These are phyloP conservation scores for Leucocoprinus leucothites DNA, from an alignment of 768 basidiomycete genomes.

Conservation along the genomic window DNA sequence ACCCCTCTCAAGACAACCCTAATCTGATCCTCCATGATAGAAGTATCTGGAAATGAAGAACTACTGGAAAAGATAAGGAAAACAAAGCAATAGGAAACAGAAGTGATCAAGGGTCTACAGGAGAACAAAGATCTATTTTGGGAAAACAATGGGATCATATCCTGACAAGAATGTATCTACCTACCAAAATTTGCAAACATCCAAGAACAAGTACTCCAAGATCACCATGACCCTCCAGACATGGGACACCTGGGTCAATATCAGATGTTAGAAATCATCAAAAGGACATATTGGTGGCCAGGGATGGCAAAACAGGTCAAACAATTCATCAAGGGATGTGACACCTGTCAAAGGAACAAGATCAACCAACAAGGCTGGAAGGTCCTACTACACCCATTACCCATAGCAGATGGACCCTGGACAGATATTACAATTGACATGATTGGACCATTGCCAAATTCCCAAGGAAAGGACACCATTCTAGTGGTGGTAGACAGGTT, in stretches of 20 bases:
- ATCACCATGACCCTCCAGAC: too few species aligned
- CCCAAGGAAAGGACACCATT: not conserved
- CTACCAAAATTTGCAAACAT: too few species aligned
- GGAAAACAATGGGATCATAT: too few species aligned
- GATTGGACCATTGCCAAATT: not conserved
- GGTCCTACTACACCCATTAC: not conserved
- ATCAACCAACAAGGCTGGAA: not conserved
- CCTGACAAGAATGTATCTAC: too few species aligned
- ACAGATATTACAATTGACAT: not conserved
- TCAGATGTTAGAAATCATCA: not conserved
- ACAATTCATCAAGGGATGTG: slow-evolving; percentile 4
- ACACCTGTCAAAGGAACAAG: not conserved
- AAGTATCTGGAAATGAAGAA: too few species aligned
- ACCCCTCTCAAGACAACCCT: not conserved
- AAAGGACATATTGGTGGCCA: not conserved
- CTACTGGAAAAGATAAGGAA: too few species aligned
- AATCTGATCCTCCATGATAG: too few species aligned
- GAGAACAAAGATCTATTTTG: too few species aligned
- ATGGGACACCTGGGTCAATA: too few species aligned
- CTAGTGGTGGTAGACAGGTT: not conserved
- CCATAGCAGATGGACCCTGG: not conserved
- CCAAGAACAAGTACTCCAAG: too few species aligned
- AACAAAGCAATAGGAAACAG: too few species aligned
- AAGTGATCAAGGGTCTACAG: too few species aligned
- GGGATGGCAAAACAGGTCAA: not conserved